A percentile compares a stretch with the other conserved stretches of the same genome.
These are phyloP conservation scores for Leersia perrieri DNA, from an alignment of 176 grass and related monocot genomes.

Conservation along the genomic window DNA sequence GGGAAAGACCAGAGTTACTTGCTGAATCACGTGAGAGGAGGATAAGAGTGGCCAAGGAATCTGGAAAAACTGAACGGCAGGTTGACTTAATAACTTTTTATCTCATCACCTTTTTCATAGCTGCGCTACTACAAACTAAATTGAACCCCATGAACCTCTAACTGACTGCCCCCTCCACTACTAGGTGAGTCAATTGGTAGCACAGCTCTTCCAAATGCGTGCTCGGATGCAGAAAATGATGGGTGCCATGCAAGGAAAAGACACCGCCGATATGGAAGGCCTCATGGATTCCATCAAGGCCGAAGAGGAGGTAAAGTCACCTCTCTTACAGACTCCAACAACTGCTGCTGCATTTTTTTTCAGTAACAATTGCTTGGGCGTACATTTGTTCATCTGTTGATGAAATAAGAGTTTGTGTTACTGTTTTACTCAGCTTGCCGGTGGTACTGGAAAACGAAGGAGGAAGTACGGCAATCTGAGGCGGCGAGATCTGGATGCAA, in stretches of 20 bases:
- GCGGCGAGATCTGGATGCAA: constrained; percentile 44
- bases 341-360: not conserved
- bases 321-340: not conserved
- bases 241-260: constrained; percentile 88
- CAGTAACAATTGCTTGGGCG: not conserved
- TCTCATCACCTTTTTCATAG: not conserved
- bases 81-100: constrained; percentile 25
- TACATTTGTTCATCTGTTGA: not conserved
- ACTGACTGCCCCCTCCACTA: constrained; percentile 2
- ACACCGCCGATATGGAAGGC: constrained; percentile 62
- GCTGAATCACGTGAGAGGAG: constrained; percentile 82
- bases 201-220: constrained; percentile 90
- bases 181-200: constrained; percentile 90
- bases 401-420: not conserved
- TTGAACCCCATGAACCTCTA: not conserved
- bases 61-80: constrained; percentile 90
- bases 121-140: not conserved
- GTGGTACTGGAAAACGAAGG: constrained; percentile 26
- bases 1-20: constrained; percentile 79
- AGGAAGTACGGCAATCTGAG: constrained; percentile 56
- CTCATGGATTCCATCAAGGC: constrained; percentile 78
- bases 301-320: constrained; percentile 59
- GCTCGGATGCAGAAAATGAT: constrained; percentile 93
- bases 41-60: constrained; percentile 71
- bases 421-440: constrained; percentile 23